Conservation (phyloP, 129 eudicot species). For the Lactuca saligna region DNA sequence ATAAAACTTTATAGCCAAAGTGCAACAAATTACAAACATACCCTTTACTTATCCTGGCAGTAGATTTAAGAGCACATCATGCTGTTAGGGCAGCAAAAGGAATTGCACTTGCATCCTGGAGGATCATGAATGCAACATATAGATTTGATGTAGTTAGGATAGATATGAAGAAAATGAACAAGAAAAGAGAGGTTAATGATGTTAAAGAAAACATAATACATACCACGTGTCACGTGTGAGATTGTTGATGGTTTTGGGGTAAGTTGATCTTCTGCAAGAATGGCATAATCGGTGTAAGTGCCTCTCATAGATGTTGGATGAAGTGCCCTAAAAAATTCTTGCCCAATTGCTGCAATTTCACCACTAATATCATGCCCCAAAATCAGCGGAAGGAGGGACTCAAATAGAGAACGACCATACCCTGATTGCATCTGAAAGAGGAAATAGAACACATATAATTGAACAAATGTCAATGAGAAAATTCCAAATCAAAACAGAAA, state of each 20-base stretch:
- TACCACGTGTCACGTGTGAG: slow-evolving; percentile 65
- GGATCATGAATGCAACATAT: not conserved
- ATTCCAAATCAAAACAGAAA: too few species aligned
- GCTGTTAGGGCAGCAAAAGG: slow-evolving; percentile 99
- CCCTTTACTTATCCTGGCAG: slow-evolving; percentile 71
- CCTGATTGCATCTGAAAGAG: slow-evolving; percentile 86
- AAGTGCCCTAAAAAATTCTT: slow-evolving; percentile 88
- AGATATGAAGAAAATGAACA: not conserved
- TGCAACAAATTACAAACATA: too few species aligned
- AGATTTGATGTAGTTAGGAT: not conserved
- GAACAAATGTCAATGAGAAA: not conserved
- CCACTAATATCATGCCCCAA: slow-evolving; percentile 98
- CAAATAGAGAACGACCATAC: slow-evolving; percentile 84
- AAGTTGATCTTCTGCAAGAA: slow-evolving; percentile 86
- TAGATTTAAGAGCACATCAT: slow-evolving; percentile 91
- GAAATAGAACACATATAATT: slow-evolving; percentile 6
- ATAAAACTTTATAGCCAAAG: not conserved
- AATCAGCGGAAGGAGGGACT: slow-evolving; percentile 75
- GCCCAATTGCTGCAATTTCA: slow-evolving; percentile 86
- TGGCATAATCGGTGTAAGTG: slow-evolving; percentile 86
- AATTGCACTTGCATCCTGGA: slow-evolving; percentile 92
- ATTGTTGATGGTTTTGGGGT: slow-evolving; percentile 57
- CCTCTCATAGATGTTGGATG: slow-evolving; percentile 99
- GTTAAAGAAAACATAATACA: slow-evolving; percentile 26
- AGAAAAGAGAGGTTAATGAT: slow-evolving; percentile 1